Conservation (phyloP, 2,329 filamentous ascomycete species). For the Beauveria sp. region DNA sequence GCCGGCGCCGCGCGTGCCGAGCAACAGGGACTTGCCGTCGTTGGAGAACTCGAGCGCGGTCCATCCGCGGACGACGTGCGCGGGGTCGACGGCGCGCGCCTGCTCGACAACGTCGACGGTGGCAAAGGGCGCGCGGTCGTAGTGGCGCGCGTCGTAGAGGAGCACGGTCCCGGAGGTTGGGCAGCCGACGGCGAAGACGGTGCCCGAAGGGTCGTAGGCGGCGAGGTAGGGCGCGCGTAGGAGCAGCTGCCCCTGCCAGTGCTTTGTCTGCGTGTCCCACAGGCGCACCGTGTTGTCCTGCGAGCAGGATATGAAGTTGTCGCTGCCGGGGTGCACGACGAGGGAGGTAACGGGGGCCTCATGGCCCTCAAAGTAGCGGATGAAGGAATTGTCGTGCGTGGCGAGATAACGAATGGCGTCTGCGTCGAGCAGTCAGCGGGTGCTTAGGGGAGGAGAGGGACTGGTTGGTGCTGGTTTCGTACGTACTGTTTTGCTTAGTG, state of each 20-base stretch:
- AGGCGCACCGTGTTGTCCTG: constrained; percentile 85
- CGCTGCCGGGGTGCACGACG: constrained; percentile 73
- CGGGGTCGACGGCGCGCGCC: constrained; percentile 39
- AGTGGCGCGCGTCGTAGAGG: constrained; percentile 90
- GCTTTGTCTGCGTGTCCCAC: constrained; percentile 79
- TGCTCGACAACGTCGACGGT: constrained; percentile 70
- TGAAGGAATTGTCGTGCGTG: constrained; percentile 92
- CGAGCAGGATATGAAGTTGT: constrained; percentile 87
- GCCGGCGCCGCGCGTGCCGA: constrained; percentile 75
- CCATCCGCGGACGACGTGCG: constrained; percentile 65
- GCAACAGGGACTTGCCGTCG: constrained; percentile 78
- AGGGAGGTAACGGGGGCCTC: constrained; percentile 76
- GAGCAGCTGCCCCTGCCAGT: constrained; percentile 72
- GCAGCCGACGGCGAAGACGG: constrained; percentile 83
- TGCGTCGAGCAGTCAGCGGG: constrained; percentile 19
- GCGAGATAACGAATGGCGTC: constrained; percentile 81
- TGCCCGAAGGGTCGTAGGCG: constrained; percentile 86
- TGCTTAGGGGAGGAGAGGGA: too few species aligned
- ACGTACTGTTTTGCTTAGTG: constrained; percentile 80
- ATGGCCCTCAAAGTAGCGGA: constrained; percentile 93
- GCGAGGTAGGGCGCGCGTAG: constrained; percentile 75
- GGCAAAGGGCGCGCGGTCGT: constrained; percentile 82
- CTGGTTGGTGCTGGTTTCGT: not conserved
- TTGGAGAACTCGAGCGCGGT: constrained; percentile 93
- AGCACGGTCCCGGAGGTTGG: constrained; percentile 72